phyloP scores from a whole-genome alignment of 805 yeast species.

The Yamadazyma scolyti region DNA sequence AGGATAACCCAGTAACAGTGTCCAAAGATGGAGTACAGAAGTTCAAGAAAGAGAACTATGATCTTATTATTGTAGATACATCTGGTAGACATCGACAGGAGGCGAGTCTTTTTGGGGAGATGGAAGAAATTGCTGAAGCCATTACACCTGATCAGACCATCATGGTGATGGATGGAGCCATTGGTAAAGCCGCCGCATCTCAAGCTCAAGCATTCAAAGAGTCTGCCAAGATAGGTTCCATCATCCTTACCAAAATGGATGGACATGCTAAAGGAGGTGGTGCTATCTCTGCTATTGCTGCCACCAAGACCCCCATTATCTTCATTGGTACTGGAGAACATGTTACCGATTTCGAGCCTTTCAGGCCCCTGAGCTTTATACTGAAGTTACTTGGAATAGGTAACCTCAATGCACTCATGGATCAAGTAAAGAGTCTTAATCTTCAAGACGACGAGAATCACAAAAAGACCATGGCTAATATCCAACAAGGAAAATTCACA shows the following conservation, averaged over 20 bases:
- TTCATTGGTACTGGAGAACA: conserved; percentile 99
- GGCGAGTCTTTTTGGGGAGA: conserved; percentile 83
- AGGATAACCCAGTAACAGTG: conserved; percentile 91
- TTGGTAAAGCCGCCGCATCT: conserved; percentile 97
- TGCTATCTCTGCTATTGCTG: conserved; percentile 97
- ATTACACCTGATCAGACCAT: conserved; percentile 94
- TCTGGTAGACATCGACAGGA: conserved; percentile 98
- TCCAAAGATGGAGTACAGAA: conserved; percentile 89
- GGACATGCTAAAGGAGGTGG: conserved; percentile 99
- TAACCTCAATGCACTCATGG: conserved; percentile 89
- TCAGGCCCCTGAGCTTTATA: conserved; percentile 83
- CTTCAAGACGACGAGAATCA: conserved; percentile 65
- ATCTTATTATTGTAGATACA: conserved; percentile 92
- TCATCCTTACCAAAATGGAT: conserved; percentile 92
- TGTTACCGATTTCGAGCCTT: conserved; percentile 85
- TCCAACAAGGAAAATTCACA: conserved; percentile 93
- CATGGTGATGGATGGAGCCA: conserved; percentile 95
- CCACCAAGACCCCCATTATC: conserved; percentile 90
- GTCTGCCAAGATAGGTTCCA: conserved; percentile 89
- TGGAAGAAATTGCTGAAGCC: conserved; percentile 87
- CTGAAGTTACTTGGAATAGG: conserved; percentile 95
- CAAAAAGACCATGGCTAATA: conserved; percentile 84
- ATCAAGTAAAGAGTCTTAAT: conserved; percentile 84
- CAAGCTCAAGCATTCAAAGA: conserved; percentile 95
- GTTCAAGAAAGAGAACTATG: conserved; percentile 88